These are phyloP conservation scores for Fusarium sp. DNA, from an alignment of 2,329 filamentous ascomycete species.

Conservation along the genomic window DNA sequence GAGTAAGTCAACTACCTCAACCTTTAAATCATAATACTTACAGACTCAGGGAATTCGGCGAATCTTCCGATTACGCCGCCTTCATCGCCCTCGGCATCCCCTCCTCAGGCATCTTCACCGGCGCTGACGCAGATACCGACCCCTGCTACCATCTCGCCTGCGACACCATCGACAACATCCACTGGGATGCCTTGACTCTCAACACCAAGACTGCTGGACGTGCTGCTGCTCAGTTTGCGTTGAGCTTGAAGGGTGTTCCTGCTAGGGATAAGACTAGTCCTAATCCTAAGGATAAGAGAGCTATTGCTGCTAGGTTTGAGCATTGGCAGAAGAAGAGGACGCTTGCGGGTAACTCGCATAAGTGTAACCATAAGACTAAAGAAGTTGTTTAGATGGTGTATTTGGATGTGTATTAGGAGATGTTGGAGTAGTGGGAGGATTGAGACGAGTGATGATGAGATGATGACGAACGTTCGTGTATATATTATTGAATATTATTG, in stretches of 20 bases:
- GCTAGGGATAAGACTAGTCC: slow-evolving; percentile 47
- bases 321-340: slow-evolving; percentile 43
- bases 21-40: no score
- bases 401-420: neutral
- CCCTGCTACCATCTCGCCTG: slow-evolving; percentile 56
- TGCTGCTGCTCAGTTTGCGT: slow-evolving; percentile 58
- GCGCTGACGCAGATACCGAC: slow-evolving; percentile 52
- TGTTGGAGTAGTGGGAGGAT: neutral
- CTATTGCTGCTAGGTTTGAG: slow-evolving; percentile 44
- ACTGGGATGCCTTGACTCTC: slow-evolving; percentile 55
- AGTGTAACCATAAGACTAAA: slow-evolving; percentile 45
- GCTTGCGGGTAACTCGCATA: slow-evolving; percentile 47
- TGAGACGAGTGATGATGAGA: slow-evolving; percentile 13
- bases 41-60: slow-evolving; percentile 49
- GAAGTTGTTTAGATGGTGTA: slow-evolving; percentile 30
- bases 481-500: slow-evolving; percentile 7
- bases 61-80: slow-evolving; percentile 56
- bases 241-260: slow-evolving; percentile 53
- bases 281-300: slow-evolving; percentile 45
- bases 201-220: slow-evolving; percentile 62
- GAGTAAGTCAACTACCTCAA: slow-evolving; percentile 38
- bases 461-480: slow-evolving; percentile 16
- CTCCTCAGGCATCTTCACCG: slow-evolving; percentile 56
- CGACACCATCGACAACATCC: slow-evolving; percentile 56
- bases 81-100: slow-evolving; percentile 57